Percentiles rank a stretch among this genome's conserved stretches.
These are phyloP conservation scores for Juncus effusus DNA, from an alignment of 176 grass and related monocot genomes.

Conservation along the genomic window DNA sequence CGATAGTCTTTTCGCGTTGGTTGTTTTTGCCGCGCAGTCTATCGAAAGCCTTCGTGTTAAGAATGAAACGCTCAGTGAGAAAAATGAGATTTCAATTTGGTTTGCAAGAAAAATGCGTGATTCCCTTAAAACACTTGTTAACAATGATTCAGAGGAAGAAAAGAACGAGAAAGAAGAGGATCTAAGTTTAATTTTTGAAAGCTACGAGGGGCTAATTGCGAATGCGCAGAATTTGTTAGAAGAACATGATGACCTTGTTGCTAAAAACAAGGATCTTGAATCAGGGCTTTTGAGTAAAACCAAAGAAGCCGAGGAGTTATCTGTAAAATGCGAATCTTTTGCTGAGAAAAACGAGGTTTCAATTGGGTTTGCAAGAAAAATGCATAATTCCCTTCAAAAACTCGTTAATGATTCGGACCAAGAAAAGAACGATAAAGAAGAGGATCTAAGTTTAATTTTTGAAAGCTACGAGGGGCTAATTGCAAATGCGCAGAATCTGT, in stretches of 20 bases:
- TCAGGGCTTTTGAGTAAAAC: conserved; percentile 53
- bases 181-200: conserved; percentile 42
- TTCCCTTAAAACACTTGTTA: conserved; percentile 47
- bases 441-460: conserved; percentile 40
- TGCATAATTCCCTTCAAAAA: conserved; percentile 51
- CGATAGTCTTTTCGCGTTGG: conserved; percentile 35
- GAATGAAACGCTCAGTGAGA: conserved; percentile 47
- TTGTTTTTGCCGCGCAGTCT: conserved; percentile 48
- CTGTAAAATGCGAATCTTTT: conserved; percentile 53
- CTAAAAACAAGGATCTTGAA: conserved; percentile 54
- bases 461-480: conserved; percentile 44
- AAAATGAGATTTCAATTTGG: conserved; percentile 41
- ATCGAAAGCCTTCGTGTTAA: conserved; percentile 46
- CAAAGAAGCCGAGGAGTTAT: conserved; percentile 70
- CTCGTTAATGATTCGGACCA: conserved; percentile 36
- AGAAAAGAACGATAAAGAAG: conserved; percentile 44
- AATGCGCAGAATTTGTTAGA: conserved; percentile 62
- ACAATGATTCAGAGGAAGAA: conserved; percentile 34
- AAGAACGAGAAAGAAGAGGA: conserved; percentile 39
- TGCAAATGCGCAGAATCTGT: conserved; percentile 53
- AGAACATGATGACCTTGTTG: conserved; percentile 35
- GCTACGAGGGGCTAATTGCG: conserved; percentile 41
- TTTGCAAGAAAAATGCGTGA: conserved; percentile 46
- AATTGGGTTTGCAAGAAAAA: conserved; percentile 39
- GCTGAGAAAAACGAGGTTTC: conserved; percentile 54